Evolutionary conservation across 73 alveolate genomes (phyloP).

Genomic region (Blepharisma stoltei): DNA sequence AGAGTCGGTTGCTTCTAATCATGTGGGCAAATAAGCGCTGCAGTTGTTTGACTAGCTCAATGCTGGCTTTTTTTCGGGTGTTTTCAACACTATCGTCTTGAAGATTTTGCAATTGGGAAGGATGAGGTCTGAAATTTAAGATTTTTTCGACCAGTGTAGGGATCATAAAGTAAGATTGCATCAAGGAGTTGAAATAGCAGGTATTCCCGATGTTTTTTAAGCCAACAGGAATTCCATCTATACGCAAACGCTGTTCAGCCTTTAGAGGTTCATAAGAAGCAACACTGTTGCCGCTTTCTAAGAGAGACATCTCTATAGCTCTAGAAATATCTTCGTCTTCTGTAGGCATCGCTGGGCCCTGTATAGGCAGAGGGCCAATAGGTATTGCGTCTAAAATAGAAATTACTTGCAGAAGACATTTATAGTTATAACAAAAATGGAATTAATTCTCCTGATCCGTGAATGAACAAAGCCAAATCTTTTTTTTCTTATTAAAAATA

Average conservation of each 20-base stretch:
- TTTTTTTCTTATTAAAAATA: no score
- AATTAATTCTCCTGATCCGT: no score
- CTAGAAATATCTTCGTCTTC: no score
- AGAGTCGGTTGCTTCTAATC: slow-evolving; percentile 62
- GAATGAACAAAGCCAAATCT: no score
- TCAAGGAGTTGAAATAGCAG: slow-evolving; percentile 76
- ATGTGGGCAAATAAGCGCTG: slow-evolving; percentile 52
- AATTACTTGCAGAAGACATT: no score
- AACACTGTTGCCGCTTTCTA: no score
- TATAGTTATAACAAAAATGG: no score
- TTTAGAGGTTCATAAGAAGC: no score
- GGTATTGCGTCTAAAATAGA: no score
- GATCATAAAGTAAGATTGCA: slow-evolving; percentile 66
- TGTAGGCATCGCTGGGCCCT: no score
- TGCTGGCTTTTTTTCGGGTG: slow-evolving; percentile 33
- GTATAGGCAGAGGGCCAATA: no score
- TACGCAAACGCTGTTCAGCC: slow-evolving; percentile 24
- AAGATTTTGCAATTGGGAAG: background rate
- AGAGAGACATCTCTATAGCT: no score
- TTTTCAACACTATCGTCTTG: background rate
- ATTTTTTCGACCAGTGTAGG: slow-evolving; percentile 63
- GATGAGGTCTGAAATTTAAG: background rate
- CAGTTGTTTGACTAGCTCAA: slow-evolving; percentile 49
- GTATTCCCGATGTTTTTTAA: slow-evolving; percentile 81
- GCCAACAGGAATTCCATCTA: slow-evolving; percentile 63